Base-by-base conservation (phyloP, 179 eudicot genomes). In the Heliamphora pulchella region DNA sequence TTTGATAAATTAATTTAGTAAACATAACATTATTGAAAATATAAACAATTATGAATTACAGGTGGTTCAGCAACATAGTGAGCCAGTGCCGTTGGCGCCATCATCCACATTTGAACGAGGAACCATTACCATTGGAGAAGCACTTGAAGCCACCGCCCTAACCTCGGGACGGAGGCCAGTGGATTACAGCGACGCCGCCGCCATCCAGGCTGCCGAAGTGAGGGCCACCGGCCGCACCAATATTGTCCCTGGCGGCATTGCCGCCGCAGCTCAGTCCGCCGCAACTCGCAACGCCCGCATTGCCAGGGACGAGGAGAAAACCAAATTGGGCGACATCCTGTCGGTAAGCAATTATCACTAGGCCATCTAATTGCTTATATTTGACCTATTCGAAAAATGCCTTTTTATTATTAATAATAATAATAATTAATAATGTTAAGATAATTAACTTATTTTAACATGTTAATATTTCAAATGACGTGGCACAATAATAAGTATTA, bases 201-300 rank as follows among this genome's bases (percentile, higher is more conserved):
- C 97, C 0, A 91, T 90, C 20, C 90, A 87, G 57, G 92, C 85
- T 0, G 95, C 97, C 0, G 97, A 93, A 78, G 77, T 86, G 73
- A 81, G 88, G 54, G 92, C 95, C 53, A 83, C 81, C 0, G 86
- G 89, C 9, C 10, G 31, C 5, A 74, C 43, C 53, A 9, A 55
- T 13, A 78, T 82, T 1, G 74, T 82, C 1, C 85, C 90, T 0
- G 84, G 86, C 8, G 94, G 94, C 0, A 10, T 92, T 2, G 93
- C 86, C 2, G 83, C 94, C 0, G 47, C 82, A 46, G 97, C 97
- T 1, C 92, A 87, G 54, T 78, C 89, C 0, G 93, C 93, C 0
- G 94, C 91, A 3, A 53, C 75, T 0, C 74, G 48, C 10, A 92
- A 92, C 43, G 73, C 72, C 13, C 85, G 81, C 1, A 66, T 71